Percentiles rank a stretch among this genome's conserved stretches.
Conservation (phyloP, 116 monocot genomes). For the Cymodocea nodosa region DNA sequence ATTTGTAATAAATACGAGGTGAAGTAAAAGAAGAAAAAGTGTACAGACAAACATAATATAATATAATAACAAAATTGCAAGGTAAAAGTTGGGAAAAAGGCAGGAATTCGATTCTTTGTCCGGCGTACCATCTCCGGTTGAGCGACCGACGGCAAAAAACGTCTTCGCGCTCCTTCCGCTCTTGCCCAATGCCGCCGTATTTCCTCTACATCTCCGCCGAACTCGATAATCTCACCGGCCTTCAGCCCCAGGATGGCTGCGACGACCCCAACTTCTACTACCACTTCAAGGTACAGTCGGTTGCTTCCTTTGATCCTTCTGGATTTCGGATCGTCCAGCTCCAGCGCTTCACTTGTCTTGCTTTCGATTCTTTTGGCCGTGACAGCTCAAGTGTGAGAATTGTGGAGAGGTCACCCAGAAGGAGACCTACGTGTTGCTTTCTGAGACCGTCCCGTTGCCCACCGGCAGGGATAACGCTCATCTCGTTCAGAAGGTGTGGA, state of each 20-base stretch:
- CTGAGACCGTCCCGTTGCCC: constrained; percentile 50
- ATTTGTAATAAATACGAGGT: no score
- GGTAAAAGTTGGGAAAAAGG: no score
- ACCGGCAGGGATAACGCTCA: constrained; percentile 56
- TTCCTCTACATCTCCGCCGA: constrained; percentile 52
- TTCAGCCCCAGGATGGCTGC: constrained; percentile 75
- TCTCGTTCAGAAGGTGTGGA: constrained; percentile 71
- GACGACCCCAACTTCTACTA: constrained; percentile 65
- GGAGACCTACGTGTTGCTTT: constrained; percentile 50
- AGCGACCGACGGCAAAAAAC: no score
- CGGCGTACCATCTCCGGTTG: no score
- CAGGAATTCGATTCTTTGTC: no score
- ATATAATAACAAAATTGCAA: no score
- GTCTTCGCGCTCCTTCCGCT: no score
- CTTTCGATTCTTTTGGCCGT: background rate
- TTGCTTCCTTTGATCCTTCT: no score
- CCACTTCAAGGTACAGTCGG: constrained; percentile 53
- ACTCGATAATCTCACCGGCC: constrained; percentile 72
- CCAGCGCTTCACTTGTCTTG: background rate
- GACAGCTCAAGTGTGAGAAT: constrained; percentile 77
- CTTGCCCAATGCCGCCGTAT: constrained; percentile 50
- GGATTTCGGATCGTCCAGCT: no score
- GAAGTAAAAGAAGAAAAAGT: no score
- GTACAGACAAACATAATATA: no score
- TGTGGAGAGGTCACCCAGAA: constrained; percentile 76